Evolutionary conservation across 305 asterid genomes (phyloP).

Genomic region (Fraxinus nigra): DNA sequence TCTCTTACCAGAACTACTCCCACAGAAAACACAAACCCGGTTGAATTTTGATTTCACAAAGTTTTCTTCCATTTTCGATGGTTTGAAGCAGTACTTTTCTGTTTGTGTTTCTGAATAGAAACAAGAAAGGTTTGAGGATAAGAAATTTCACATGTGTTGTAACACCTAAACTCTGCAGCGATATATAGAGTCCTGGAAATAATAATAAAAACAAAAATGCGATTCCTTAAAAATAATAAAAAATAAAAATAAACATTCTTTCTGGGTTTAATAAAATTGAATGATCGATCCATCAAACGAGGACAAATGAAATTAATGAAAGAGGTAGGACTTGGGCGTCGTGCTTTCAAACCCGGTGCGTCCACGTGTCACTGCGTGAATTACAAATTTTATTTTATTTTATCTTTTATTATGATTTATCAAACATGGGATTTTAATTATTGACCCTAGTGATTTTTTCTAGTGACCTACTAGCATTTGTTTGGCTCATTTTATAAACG

Average conservation of each 20-base stretch:
- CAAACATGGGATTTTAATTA: neutral
- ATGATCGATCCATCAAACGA: neutral
- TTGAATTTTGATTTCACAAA: constrained; percentile 35
- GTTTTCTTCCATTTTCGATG: constrained; percentile 16
- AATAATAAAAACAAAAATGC: neutral
- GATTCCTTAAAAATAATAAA: neutral
- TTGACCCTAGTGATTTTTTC: neutral
- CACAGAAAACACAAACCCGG: constrained; percentile 47
- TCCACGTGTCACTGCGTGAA: neutral
- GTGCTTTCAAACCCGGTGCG: neutral
- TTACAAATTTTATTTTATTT: neutral
- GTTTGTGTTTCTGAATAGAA: neutral
- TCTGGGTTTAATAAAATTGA: neutral
- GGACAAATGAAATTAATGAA: neutral
- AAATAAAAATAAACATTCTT: neutral
- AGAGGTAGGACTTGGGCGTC: neutral
- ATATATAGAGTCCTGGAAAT: neutral
- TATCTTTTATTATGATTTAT: no score
- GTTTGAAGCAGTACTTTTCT: neutral
- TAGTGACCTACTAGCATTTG: neutral
- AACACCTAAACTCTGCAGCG: neutral
- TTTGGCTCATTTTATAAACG: neutral
- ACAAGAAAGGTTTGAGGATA: neutral
- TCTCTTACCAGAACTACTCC: constrained; percentile 42
- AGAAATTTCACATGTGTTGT: neutral